Conservation (phyloP, 805 yeast species). For the Cyberlindnera americana region DNA sequence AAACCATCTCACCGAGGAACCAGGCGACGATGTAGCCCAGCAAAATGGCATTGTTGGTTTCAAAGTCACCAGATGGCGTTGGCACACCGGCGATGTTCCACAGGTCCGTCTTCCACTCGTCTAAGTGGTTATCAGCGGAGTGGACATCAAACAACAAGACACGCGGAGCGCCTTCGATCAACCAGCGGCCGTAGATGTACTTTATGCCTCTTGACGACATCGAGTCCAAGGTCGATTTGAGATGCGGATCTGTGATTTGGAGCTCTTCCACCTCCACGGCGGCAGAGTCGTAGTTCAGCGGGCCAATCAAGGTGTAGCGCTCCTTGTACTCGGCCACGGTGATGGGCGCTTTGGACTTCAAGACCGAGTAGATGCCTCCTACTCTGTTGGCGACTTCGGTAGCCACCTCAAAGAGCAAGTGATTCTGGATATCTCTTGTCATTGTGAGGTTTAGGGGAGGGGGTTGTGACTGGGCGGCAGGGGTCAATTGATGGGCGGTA, state of each 20-base stretch:
- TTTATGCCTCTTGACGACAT: constrained; percentile 81
- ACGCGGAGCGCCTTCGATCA: constrained; percentile 95
- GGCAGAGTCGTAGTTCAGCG: constrained; percentile 69
- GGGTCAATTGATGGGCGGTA: no score
- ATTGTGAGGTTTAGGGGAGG: constrained; percentile 29
- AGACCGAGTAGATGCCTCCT: constrained; percentile 96
- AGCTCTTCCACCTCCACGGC: constrained; percentile 80
- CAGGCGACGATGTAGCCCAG: constrained; percentile 94
- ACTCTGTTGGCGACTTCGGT: constrained; percentile 98
- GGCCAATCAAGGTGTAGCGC: constrained; percentile 84
- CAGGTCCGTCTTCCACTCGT: constrained; percentile 92
- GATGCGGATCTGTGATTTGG: constrained; percentile 49
- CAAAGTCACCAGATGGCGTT: constrained; percentile 82
- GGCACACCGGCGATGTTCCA: constrained; percentile 94
- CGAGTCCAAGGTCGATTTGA: constrained; percentile 63
- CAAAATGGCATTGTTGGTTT: constrained; percentile 88
- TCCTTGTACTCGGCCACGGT: constrained; percentile 91
- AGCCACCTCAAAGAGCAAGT: constrained; percentile 87
- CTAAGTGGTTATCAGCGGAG: constrained; percentile 65
- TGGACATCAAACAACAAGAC: constrained; percentile 84
- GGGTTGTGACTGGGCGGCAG: neutral
- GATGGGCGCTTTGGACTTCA: constrained; percentile 94
- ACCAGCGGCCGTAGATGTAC: constrained; percentile 91
- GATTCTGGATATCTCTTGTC: constrained; percentile 85
- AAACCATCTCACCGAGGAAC: constrained; percentile 94